A percentile compares a stretch with the other conserved stretches of the same genome.
phyloP scores from a whole-genome alignment of 306 rosid genomes.

The Crotalaria pallida region DNA sequence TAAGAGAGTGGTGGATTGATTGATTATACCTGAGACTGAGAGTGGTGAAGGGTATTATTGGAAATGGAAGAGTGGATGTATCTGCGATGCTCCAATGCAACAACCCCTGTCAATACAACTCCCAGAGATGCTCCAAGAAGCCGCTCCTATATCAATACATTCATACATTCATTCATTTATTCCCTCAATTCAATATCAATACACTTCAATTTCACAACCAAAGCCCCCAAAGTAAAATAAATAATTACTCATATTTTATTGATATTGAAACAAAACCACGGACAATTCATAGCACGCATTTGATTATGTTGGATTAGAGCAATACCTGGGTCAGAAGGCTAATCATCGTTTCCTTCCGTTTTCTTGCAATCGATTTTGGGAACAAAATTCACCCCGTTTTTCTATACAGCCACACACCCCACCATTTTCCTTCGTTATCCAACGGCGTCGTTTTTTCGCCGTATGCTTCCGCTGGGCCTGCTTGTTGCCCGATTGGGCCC shows the following conservation, averaged over 20 bases:
- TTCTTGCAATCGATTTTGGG: constrained; percentile 2
- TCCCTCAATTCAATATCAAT: neutral
- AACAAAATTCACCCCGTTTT: neutral
- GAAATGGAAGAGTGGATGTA: constrained; percentile 58
- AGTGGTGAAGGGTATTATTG: too few species aligned
- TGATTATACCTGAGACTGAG: constrained; percentile 41
- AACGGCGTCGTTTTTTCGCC: constrained; percentile 23
- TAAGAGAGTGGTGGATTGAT: neutral
- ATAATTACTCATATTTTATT: neutral
- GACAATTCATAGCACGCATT: too few species aligned
- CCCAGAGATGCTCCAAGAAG: constrained; percentile 81
- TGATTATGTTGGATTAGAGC: neutral
- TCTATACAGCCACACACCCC: neutral
- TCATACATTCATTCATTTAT: neutral
- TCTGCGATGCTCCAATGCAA: constrained; percentile 66
- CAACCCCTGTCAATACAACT: constrained; percentile 47
- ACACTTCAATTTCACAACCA: neutral
- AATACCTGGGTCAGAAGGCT: constrained; percentile 76
- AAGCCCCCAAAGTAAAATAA: too few species aligned
- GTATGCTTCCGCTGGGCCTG: neutral
- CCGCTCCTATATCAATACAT: constrained; percentile 45
- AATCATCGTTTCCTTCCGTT: constrained; percentile 42
- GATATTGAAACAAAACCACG: neutral
- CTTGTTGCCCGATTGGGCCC: neutral
- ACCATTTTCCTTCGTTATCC: neutral